A percentile compares a stretch with the other conserved stretches of the same genome.
Evolutionary conservation across 805 yeast species (phyloP).

Genomic region (Candida wancherniae): DNA sequence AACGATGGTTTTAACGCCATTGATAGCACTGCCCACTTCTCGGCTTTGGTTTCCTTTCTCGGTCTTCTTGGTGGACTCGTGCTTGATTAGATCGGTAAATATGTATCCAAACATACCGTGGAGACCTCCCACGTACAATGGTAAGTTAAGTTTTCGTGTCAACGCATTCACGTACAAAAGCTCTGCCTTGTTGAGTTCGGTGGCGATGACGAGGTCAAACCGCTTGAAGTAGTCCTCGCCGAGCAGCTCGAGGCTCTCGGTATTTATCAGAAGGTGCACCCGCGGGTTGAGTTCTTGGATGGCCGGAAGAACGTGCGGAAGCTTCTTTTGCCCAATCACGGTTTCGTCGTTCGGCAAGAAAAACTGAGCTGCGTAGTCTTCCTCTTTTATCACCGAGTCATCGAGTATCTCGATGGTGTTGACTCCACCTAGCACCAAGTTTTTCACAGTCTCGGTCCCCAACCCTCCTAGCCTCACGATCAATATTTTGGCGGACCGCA

Average conservation of each 20-base stretch:
- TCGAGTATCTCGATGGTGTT: slow-evolving; percentile 75
- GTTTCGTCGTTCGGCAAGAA: slow-evolving; percentile 51
- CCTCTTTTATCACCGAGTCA: slow-evolving; percentile 45
- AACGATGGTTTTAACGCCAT: slow-evolving; percentile 36
- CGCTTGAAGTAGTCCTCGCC: slow-evolving; percentile 38
- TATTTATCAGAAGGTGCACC: slow-evolving; percentile 52
- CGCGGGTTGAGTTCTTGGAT: slow-evolving; percentile 77
- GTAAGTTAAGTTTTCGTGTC: slow-evolving; percentile 53
- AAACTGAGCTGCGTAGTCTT: slow-evolving; percentile 72
- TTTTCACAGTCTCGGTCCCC: slow-evolving; percentile 80
- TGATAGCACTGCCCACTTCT: slow-evolving; percentile 45
- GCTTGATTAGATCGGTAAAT: slow-evolving; percentile 70
- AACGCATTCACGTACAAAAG: slow-evolving; percentile 46
- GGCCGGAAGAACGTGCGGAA: slow-evolving; percentile 49
- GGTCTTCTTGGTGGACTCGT: slow-evolving; percentile 50
- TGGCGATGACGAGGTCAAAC: slow-evolving; percentile 71
- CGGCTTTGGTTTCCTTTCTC: slow-evolving; percentile 42
- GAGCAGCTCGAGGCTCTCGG: slow-evolving; percentile 17
- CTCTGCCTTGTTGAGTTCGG: slow-evolving; percentile 49
- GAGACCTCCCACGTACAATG: slow-evolving; percentile 62
- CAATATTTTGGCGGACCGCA: slow-evolving; percentile 68
- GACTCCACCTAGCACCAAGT: slow-evolving; percentile 82
- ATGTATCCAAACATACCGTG: slow-evolving; percentile 84
- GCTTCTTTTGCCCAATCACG: slow-evolving; percentile 53
- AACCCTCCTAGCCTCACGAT: slow-evolving; percentile 70